Evolutionary conservation across 306 rosid species (phyloP).

Genomic region (Argentina anserina): DNA sequence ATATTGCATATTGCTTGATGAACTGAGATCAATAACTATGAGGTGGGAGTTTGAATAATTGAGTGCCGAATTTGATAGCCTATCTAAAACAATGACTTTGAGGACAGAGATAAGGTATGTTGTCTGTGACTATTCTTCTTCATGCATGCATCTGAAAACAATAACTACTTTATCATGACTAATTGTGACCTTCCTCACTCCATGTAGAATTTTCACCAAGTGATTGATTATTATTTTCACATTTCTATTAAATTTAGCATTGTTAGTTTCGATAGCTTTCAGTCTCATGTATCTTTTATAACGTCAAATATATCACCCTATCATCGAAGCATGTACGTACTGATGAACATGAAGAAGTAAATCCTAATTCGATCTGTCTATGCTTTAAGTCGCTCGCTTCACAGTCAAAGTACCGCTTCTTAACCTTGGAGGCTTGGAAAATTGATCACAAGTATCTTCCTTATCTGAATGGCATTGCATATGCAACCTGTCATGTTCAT

Average conservation of each 20-base stretch:
- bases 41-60: neutral
- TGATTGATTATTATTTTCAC: neutral
- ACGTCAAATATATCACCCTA: neutral
- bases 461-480: neutral
- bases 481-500: neutral
- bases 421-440: neutral
- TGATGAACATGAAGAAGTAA: neutral
- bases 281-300: neutral
- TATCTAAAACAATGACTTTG: neutral
- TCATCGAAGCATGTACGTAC: neutral
- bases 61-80: slow-evolving; percentile 10
- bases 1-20: neutral
- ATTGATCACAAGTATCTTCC: neutral
- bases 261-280: neutral
- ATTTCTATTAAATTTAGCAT: neutral
- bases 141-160: neutral
- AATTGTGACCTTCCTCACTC: neutral
- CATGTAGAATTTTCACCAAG: slow-evolving; percentile 1
- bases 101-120: neutral
- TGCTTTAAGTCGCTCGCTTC: neutral
- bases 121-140: neutral
- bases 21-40: neutral
- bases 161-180: neutral
- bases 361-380: neutral
- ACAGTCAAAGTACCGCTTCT: neutral